phyloP scores from a whole-genome alignment of 768 basidiomycete species.

The Hemileccinum impolitum region DNA sequence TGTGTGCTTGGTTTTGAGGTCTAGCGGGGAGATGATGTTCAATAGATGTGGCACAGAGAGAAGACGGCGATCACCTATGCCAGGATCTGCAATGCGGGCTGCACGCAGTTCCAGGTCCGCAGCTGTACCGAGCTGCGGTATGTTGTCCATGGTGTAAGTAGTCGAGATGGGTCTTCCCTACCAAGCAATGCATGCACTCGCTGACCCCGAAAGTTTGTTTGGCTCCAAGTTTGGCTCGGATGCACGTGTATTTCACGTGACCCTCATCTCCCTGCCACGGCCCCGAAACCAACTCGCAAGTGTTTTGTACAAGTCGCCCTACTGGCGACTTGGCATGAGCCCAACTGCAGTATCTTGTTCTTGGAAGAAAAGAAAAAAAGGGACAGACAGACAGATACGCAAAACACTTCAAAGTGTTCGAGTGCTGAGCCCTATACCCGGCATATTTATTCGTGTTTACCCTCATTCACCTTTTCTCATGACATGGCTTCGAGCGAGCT shows the following conservation, averaged over 20 bases:
- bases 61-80: slow-evolving; percentile 48
- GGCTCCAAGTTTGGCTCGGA: slow-evolving; percentile 26
- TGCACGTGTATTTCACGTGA: slow-evolving; percentile 34
- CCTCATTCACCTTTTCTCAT: neutral
- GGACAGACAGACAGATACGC: too few relatives aligned
- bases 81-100: slow-evolving; percentile 71
- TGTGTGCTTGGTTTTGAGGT: slow-evolving; percentile 65
- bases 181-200: neutral
- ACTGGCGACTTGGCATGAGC: too few relatives aligned
- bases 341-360: too few relatives aligned
- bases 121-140: slow-evolving; percentile 42
- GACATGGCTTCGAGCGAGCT: slow-evolving; percentile 74
- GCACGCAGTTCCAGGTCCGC: slow-evolving; percentile 70
- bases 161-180: neutral
- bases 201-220: slow-evolving; percentile 34
- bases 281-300: too few relatives aligned
- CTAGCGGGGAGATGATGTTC: slow-evolving; percentile 34
- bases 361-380: too few relatives aligned
- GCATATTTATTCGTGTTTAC: slow-evolving; percentile 21
- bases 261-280: neutral
- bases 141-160: slow-evolving; percentile 39
- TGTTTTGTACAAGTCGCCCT: too few relatives aligned
- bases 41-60: neutral
- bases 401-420: too few relatives aligned
- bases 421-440: too few relatives aligned